These are phyloP conservation scores for Alternaria conjuncta DNA, from an alignment of 2,329 filamentous ascomycete species.

Conservation along the genomic window DNA sequence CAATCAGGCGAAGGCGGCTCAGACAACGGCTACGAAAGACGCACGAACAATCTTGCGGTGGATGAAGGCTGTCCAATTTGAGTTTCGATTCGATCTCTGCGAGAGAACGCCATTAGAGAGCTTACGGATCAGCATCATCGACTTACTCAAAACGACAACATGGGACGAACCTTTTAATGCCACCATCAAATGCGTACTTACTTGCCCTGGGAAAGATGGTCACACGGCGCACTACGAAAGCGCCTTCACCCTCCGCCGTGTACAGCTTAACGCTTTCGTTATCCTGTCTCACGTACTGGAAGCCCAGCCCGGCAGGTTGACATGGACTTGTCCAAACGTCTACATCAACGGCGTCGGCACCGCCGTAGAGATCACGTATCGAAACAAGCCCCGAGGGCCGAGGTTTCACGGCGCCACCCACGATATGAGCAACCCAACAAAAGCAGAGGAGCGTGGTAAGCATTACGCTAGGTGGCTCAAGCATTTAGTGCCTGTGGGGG, in stretches of 20 bases:
- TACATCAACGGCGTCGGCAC: not conserved
- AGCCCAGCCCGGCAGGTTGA: not conserved
- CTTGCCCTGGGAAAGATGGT: not conserved
- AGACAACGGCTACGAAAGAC: not conserved
- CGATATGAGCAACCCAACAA: not conserved
- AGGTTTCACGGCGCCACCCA: not conserved
- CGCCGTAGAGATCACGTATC: not conserved
- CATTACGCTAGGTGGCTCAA: not conserved
- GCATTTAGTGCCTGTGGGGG: not conserved
- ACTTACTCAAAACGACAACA: not conserved
- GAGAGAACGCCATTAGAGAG: accelerated
- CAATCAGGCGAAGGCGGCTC: too few relatives aligned
- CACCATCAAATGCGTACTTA: not conserved
- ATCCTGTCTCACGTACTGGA: not conserved
- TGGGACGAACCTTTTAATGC: not conserved
- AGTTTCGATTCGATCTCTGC: not conserved
- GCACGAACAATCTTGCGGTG: not conserved
- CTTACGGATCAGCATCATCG: not conserved
- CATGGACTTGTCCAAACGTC: not conserved
- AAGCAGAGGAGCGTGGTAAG: not conserved
- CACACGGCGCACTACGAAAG: not conserved
- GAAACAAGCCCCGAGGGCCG: not conserved
- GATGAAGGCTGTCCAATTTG: not conserved
- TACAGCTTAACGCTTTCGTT: not conserved
- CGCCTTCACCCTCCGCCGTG: not conserved